Evolutionary conservation across 169 alveolate genomes (phyloP).

Genomic region (Eimeria zaria): DNA sequence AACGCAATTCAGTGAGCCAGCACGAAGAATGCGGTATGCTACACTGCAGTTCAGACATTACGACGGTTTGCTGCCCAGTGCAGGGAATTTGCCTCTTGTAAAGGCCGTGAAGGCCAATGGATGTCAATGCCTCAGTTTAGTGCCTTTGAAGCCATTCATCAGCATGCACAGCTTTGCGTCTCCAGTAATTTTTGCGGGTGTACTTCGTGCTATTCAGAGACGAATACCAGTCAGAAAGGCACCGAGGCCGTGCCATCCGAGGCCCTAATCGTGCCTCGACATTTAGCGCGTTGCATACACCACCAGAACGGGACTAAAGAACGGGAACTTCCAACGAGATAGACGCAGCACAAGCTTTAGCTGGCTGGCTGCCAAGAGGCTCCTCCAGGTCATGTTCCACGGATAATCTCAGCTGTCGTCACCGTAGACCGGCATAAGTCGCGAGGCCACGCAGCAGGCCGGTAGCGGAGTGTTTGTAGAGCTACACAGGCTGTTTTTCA

Average conservation of each 20-base stretch:
- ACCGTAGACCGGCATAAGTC: neutral
- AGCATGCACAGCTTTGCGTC: neutral
- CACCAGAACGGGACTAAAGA: neutral
- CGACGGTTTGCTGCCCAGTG: neutral
- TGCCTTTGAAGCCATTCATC: neutral
- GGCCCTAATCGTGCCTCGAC: constrained; percentile 62
- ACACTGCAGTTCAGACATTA: neutral
- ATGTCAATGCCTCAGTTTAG: neutral
- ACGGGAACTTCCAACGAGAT: neutral
- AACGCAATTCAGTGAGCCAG: constrained; percentile 48
- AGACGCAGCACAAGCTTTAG: neutral
- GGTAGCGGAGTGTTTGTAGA: neutral
- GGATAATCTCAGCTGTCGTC: neutral
- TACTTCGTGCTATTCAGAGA: neutral
- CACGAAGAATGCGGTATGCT: neutral
- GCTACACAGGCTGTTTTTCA: neutral
- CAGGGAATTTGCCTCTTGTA: neutral
- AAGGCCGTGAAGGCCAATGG: neutral
- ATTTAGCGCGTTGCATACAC: constrained; percentile 2
- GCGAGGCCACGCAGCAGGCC: neutral
- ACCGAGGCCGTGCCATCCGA: constrained; percentile 33
- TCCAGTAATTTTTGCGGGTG: neutral
- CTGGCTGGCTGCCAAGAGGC: neutral
- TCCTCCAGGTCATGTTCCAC: neutral
- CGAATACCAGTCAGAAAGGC: constrained; percentile 27